A percentile compares a stretch with the other conserved stretches of the same genome.
These are phyloP conservation scores for Solanum bukasovii DNA, from an alignment of 257 asterid genomes.

Conservation along the genomic window DNA sequence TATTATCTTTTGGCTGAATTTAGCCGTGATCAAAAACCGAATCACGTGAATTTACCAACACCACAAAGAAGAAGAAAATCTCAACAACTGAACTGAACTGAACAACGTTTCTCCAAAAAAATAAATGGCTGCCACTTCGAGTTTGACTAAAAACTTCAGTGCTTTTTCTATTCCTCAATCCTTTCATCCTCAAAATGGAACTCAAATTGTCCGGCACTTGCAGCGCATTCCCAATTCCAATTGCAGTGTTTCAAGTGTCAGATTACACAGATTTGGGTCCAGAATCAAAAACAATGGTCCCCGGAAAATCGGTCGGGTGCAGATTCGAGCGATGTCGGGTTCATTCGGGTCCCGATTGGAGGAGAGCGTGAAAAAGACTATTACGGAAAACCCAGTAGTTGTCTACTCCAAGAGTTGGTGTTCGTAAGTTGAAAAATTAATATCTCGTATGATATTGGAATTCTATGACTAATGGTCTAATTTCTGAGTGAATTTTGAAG, in stretches of 20 bases:
- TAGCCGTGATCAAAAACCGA: not conserved
- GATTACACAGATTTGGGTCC: constrained; percentile 9
- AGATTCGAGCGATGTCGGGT: constrained; percentile 56
- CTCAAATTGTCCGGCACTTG: constrained; percentile 1
- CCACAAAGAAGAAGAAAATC: not conserved
- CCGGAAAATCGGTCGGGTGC: constrained; percentile 4
- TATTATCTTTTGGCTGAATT: not conserved
- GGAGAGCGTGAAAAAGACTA: constrained; percentile 46
- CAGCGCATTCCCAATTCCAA: constrained; percentile 4
- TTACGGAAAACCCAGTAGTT: constrained; percentile 64
- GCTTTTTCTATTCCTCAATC: constrained; percentile 4
- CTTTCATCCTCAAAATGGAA: constrained; percentile 7
- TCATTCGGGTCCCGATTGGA: constrained; percentile 55
- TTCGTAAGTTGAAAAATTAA: constrained; percentile 45
- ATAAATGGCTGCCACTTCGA: constrained; percentile 28
- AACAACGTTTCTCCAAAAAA: not conserved
- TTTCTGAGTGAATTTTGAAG: not conserved
- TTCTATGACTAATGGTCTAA: not conserved
- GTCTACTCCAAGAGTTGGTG: constrained; percentile 95
- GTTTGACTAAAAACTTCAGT: constrained; percentile 18
- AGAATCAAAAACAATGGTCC: constrained; percentile 4
- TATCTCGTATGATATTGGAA: not conserved
- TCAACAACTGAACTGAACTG: not conserved
- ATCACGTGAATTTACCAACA: not conserved
- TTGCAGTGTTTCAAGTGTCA: not conserved